These are phyloP conservation scores for Protomyces gravidus DNA, from an alignment of 1,139 yeast species.

Conservation along the genomic window DNA sequence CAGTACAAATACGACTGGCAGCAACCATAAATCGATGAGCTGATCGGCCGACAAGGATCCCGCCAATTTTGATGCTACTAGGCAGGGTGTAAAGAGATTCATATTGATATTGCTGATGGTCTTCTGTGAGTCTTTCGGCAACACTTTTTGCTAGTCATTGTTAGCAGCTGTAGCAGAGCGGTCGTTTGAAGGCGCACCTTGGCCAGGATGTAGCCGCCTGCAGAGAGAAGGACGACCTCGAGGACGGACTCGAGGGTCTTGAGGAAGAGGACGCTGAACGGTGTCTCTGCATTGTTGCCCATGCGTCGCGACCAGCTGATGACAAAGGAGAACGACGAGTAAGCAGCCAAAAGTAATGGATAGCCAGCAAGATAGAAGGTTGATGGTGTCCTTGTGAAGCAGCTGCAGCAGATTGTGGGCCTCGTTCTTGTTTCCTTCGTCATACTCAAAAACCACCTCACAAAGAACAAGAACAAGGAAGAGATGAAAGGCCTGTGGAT, in stretches of 20 bases:
- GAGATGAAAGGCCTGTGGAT: too few relatives aligned
- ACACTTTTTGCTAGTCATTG: conserved; percentile 11
- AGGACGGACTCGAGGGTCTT: conserved; percentile 25
- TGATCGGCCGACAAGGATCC: conserved; percentile 64
- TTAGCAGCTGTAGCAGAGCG: too few relatives aligned
- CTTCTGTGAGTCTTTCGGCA: conserved; percentile 48
- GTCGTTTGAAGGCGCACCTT: conserved; percentile 1
- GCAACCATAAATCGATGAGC: conserved; percentile 62
- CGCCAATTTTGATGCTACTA: conserved; percentile 73
- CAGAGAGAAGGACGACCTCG: conserved; percentile 26
- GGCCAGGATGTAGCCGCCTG: conserved; percentile 14
- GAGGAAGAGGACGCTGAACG: conserved; percentile 19
- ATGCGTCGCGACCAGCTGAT: background rate
- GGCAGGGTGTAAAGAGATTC: conserved; percentile 76
- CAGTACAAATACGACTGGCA: conserved; percentile 66
- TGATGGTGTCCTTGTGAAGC: too few relatives aligned
- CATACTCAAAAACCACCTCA: too few relatives aligned
- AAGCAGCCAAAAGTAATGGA: too few relatives aligned
- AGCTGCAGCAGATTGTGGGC: too few relatives aligned
- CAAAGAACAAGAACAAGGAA: too few relatives aligned
- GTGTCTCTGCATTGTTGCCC: conserved; percentile 25
- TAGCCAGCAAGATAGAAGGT: too few relatives aligned
- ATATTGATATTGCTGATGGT: conserved; percentile 65
- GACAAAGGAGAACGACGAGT: too few relatives aligned
- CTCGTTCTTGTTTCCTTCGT: too few relatives aligned